Percentiles rank a stretch among this genome's conserved stretches.
Conservation (phyloP, 495 filamentous ascomycete species). For the Penicillium robsamsonii region DNA sequence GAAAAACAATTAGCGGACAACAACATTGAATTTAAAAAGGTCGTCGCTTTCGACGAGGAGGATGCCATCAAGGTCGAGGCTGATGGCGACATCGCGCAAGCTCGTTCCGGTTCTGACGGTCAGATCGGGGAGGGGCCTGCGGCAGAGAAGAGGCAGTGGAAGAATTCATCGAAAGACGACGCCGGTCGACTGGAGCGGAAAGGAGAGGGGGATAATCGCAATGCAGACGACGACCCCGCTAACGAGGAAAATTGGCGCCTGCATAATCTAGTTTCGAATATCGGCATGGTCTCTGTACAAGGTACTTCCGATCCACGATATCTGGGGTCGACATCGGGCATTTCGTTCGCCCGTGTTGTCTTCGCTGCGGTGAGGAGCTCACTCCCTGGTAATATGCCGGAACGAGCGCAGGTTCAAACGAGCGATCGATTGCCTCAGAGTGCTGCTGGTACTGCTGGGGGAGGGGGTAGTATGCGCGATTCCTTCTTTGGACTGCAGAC, state of each 20-base stretch:
- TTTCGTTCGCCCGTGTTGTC: slow-evolving; percentile 91
- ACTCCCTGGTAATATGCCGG: slow-evolving; percentile 55
- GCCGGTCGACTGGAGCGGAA: slow-evolving; percentile 29
- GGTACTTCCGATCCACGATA: slow-evolving; percentile 75
- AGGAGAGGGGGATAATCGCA: slow-evolving; percentile 29
- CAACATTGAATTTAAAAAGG: slow-evolving; percentile 66
- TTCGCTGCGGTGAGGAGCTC: slow-evolving; percentile 92
- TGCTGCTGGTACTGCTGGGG: slow-evolving; percentile 40
- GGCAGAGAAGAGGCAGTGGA: slow-evolving; percentile 24
- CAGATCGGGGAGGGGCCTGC: slow-evolving; percentile 15
- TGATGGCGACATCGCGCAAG: slow-evolving; percentile 29
- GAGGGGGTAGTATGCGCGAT: slow-evolving; percentile 79
- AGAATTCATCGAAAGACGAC: slow-evolving; percentile 29
- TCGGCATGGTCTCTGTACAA: slow-evolving; percentile 72
- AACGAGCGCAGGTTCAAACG: slow-evolving; percentile 53
- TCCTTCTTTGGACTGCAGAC: slow-evolving; percentile 94
- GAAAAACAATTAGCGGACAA: slow-evolving; percentile 73
- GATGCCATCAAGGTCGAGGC: slow-evolving; percentile 39
- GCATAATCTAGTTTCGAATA: slow-evolving; percentile 72
- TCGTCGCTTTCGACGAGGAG: slow-evolving; percentile 73
- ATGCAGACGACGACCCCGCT: slow-evolving; percentile 26
- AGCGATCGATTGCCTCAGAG: slow-evolving; percentile 46
- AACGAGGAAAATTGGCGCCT: slow-evolving; percentile 62
- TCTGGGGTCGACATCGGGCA: slow-evolving; percentile 82
- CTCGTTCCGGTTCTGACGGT: slow-evolving; percentile 16